phyloP scores from a whole-genome alignment of 2,329 filamentous ascomycete genomes.

The Aspergillus proliferans region DNA sequence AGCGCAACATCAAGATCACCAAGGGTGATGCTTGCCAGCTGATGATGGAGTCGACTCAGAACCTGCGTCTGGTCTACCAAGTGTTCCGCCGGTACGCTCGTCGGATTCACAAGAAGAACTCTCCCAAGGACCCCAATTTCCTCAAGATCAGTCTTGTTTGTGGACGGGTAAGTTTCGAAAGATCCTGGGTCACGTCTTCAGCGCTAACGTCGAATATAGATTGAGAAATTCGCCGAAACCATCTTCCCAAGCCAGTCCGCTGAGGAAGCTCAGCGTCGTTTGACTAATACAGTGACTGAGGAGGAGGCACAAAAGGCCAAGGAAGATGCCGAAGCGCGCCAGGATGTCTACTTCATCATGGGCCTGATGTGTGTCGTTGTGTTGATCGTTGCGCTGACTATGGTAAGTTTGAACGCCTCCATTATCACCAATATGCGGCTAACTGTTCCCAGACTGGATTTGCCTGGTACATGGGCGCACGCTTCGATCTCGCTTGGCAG shows the following conservation, averaged over 20 bases:
- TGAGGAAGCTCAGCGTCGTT: conserved; percentile 44
- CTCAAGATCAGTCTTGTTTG: conserved; percentile 86
- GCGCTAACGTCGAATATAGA: conserved; percentile 43
- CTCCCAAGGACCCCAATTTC: conserved; percentile 86
- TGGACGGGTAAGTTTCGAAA: conserved; percentile 58
- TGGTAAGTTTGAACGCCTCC: conserved; percentile 56
- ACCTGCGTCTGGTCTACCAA: conserved; percentile 71
- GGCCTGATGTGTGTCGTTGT: conserved; percentile 67
- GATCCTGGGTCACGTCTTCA: neutral
- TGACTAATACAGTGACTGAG: conserved; percentile 53
- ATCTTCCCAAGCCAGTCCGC: conserved; percentile 82
- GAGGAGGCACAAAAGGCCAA: conserved; percentile 47
- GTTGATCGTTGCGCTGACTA: conserved; percentile 62
- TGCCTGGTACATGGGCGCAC: conserved; percentile 74
- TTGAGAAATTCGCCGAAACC: conserved; percentile 91
- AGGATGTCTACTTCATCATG: conserved; percentile 59
- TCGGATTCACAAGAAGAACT: conserved; percentile 88
- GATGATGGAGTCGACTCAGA: conserved; percentile 91
- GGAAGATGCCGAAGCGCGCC: conserved; percentile 46
- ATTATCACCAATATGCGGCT: neutral
- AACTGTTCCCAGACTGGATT: conserved; percentile 55
- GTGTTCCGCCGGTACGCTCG: conserved; percentile 73
- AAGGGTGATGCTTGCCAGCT: conserved; percentile 88
- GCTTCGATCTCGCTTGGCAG: conserved; percentile 65
- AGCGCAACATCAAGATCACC: conserved; percentile 89